Evolutionary conservation across 139 green algal species (phyloP).

Genomic region (Chlorella sp.): DNA sequence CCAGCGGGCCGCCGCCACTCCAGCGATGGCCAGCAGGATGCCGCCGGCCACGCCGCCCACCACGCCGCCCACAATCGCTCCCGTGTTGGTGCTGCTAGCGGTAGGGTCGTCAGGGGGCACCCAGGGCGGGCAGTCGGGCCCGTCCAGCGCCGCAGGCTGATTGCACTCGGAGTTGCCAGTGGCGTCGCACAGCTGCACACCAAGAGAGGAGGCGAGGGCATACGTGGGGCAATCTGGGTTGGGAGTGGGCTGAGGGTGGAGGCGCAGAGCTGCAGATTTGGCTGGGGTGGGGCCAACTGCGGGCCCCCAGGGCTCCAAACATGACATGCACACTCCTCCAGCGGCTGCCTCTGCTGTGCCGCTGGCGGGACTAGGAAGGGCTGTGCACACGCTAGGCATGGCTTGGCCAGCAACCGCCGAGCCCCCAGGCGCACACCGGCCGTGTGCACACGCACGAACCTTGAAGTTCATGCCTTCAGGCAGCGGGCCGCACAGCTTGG

Average conservation of each 20-base stretch:
- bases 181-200: constrained; percentile 1
- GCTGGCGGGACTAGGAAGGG: no score
- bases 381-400: no score
- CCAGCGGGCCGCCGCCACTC: not conserved
- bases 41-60: constrained; percentile 16
- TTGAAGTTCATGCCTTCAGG: not conserved
- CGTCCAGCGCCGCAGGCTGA: not conserved
- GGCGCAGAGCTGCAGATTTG: no score
- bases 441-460: not conserved
- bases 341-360: no score
- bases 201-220: not conserved
- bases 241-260: no score
- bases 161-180: constrained; percentile 15
- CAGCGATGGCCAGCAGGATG: not conserved
- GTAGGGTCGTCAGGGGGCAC: not conserved
- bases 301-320: no score
- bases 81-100: constrained; percentile 2
- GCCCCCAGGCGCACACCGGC: no score
- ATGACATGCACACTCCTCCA: no score
- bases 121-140: constrained; percentile 5
- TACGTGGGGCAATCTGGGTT: not conserved
- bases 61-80: constrained; percentile 22
- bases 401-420: no score
- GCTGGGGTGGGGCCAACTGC: no score
- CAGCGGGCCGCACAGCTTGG: constrained; percentile 20